phyloP scores from a whole-genome alignment of 2,329 filamentous ascomycete genomes.

The Atkinsonella hypoxylon region DNA sequence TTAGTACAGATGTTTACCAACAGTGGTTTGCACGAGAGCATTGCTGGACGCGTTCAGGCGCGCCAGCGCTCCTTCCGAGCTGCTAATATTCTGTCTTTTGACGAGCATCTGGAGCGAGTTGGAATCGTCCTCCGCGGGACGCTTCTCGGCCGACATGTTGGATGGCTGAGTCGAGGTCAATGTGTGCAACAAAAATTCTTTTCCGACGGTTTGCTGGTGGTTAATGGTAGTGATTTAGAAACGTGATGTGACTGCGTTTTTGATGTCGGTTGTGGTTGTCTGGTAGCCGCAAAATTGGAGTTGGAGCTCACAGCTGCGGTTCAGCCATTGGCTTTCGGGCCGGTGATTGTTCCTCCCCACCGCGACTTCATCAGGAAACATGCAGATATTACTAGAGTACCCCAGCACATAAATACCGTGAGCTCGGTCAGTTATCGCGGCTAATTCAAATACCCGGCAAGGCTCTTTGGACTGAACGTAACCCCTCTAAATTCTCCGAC shows the following conservation, averaged over 20 bases:
- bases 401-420: neutral
- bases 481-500: no score
- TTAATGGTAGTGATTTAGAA: neutral
- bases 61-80: conserved; percentile 34
- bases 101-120: conserved; percentile 69
- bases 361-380: neutral
- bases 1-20: conserved; percentile 19
- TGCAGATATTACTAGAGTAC: neutral
- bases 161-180: neutral
- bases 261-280: neutral
- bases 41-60: conserved; percentile 37
- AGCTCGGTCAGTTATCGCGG: neutral
- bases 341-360: conserved; percentile 18
- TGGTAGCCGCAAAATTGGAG: neutral
- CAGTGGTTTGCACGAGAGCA: conserved; percentile 36
- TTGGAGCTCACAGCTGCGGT: conserved; percentile 1
- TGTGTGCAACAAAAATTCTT: no score
- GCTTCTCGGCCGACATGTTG: conserved; percentile 83
- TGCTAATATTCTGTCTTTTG: conserved; percentile 69
- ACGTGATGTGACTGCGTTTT: neutral
- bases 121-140: conserved; percentile 77
- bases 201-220: no score
- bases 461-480: no score
- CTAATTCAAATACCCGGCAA: neutral
- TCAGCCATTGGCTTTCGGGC: conserved; percentile 21